Base-by-base conservation (phyloP, 2,329 filamentous ascomycete species). In the Myriosclerotinia scirpicola region DNA sequence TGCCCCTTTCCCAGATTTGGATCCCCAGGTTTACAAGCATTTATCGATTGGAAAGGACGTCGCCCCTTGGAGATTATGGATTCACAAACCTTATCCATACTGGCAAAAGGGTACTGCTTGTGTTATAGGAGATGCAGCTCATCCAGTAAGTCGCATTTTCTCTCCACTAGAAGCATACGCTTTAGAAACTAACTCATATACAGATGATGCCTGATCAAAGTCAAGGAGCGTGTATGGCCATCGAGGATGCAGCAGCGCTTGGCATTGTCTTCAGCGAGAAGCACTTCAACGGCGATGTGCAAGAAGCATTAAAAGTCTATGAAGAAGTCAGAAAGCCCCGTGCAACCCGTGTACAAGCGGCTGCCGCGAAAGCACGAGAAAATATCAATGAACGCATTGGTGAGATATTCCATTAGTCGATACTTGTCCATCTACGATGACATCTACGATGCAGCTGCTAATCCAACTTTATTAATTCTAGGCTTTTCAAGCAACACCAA, bases 141-240 rank as follows among this genome's bases (percentile, higher is more conserved):
- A 90, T 72, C 87, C 87, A 11, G 65, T 67, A 65, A 54, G 52
- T 22, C 1, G 30, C 4, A 34, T 14, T 17, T 8, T 8, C 17
- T 20, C 30, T 34, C 30, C 30, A 34, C 26, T 46, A 26, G 8
- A 4, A 1, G 30, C 17, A 3, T 15, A 22, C 20, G 22, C 6
- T 17, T 42, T 56, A 12, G 8, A 3, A 26, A 54, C 36, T 67
- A 42, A 55, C 38, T 26, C 2, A n/a, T 50, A 46, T 22, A 14
- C 53, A 66, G 50, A 88, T 88, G 85, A 85, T 90, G 83, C 87
- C 87, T 1, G 83, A 90, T 72, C 88, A 90, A 74, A 87, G 84
- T 66, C 88, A 91, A 75, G 88, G 79, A 8, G 78, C 77, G 0
- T 80, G 77, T 65, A 76, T 75, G 73, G 79, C 79, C 0, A 77